Percentiles rank a stretch among this genome's conserved stretches.
phyloP scores from a whole-genome alignment of 2,329 filamentous ascomycete genomes.

The Aspergillus proliferans region DNA sequence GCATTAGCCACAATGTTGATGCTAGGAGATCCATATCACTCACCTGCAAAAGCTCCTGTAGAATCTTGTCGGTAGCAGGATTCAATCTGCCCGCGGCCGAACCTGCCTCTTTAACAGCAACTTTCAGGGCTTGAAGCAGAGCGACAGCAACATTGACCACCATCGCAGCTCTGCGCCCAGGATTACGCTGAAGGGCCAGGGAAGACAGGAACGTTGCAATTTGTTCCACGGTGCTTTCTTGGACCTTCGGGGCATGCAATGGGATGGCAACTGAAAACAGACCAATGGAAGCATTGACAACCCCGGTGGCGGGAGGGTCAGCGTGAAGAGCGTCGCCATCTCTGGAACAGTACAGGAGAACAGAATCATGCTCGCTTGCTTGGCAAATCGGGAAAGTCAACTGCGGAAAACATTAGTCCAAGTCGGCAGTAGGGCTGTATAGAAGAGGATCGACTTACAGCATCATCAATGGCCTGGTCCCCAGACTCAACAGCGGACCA shows the following conservation, averaged over 20 bases:
- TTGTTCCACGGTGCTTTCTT: slow-evolving; percentile 93
- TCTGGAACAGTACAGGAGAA: slow-evolving; percentile 62
- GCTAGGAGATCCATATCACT: slow-evolving; percentile 28
- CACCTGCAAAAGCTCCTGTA: slow-evolving; percentile 68
- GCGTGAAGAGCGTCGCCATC: slow-evolving; percentile 49
- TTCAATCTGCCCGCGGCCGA: slow-evolving; percentile 68
- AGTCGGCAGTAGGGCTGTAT: no score
- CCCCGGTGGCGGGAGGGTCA: slow-evolving; percentile 82
- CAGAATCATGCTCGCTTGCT: slow-evolving; percentile 83
- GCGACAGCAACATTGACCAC: slow-evolving; percentile 83
- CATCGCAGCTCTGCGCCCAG: slow-evolving; percentile 82
- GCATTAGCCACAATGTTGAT: slow-evolving; percentile 1
- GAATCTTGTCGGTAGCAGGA: slow-evolving; percentile 66
- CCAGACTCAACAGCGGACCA: slow-evolving; percentile 35
- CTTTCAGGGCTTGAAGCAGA: slow-evolving; percentile 71
- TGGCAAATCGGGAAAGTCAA: slow-evolving; percentile 63
- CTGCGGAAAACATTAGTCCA: slow-evolving; percentile 21
- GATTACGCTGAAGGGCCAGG: slow-evolving; percentile 71
- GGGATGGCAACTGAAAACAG: slow-evolving; percentile 89
- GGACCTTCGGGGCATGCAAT: slow-evolving; percentile 80
- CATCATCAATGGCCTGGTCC: slow-evolving; percentile 37
- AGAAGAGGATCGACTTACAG: slow-evolving; percentile 24
- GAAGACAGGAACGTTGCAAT: slow-evolving; percentile 84
- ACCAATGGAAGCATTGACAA: slow-evolving; percentile 89
- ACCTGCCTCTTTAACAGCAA: slow-evolving; percentile 73